These are phyloP conservation scores for Endoconidiophora laricicola DNA, from an alignment of 2,329 filamentous ascomycete species.

Conservation along the genomic window DNA sequence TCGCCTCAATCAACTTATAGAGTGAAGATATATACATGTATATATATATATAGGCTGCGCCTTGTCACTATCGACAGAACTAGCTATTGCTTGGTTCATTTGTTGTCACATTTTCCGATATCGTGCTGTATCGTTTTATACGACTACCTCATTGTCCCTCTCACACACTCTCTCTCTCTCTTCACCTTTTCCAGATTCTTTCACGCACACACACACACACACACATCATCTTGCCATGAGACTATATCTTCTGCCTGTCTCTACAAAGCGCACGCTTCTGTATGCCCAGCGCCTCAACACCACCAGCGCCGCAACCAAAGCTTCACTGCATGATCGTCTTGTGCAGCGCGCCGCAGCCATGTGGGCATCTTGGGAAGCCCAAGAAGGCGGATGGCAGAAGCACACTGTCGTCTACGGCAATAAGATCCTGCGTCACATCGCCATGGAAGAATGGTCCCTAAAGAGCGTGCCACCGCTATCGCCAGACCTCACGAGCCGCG, in stretches of 20 bases:
- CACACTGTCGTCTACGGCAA: constrained; percentile 77
- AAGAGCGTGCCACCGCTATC: constrained; percentile 83
- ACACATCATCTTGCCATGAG: constrained; percentile 46
- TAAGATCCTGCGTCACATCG: constrained; percentile 66
- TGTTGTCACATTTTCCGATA: neutral
- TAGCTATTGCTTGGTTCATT: neutral
- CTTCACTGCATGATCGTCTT: constrained; percentile 41
- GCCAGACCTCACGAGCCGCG: constrained; percentile 4
- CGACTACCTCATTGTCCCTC: neutral
- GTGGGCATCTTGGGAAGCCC: constrained; percentile 79
- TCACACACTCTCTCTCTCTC: neutral
- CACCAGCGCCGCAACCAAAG: constrained; percentile 23
- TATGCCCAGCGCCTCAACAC: constrained; percentile 68
- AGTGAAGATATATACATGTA: neutral
- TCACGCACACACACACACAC: neutral
- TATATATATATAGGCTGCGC: neutral
- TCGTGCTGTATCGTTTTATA: neutral
- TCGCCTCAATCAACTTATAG: neutral
- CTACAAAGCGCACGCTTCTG: constrained; percentile 75
- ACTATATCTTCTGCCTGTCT: constrained; percentile 84
- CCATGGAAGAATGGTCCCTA: constrained; percentile 93
- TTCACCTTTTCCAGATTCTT: neutral
- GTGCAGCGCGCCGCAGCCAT: constrained; percentile 55
- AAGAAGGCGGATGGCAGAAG: constrained; percentile 74
- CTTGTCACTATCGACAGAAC: neutral